Evolutionary conservation across 805 yeast species (phyloP), one percentile per base, ranked within the genome.

Genomic region (Lipomyces lipofer): DNA sequence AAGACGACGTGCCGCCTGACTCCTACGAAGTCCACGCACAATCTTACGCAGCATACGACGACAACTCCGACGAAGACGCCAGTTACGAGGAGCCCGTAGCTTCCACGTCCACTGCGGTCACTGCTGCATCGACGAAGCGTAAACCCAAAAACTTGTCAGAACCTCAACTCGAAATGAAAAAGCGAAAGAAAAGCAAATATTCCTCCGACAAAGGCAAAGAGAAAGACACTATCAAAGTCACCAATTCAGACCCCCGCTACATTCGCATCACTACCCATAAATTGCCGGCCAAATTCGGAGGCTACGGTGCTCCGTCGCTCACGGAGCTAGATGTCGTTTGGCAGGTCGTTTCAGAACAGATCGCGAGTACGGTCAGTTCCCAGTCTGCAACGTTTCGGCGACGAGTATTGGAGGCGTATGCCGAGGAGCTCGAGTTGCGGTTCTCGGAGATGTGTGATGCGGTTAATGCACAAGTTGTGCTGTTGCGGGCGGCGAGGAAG

Each of bases 271-370:
- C 35, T 19, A 45, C 60, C 10, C 48, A 39, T 13, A 47, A 45
- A 24, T 44, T 58, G 17, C 49, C 38, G 9, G 21, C 21, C 13
- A 17, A 27, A 38, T 53, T 36, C 22, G 47, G 43, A 25, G 35
- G 43, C 25, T 24, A 53, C 21, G 52, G 45, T 3, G 42, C 50
- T 19, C 61, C 52, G 3, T 3, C 17, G 10, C 36, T 58, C 10
- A 43, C 56, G 1, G 63, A 47, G 12, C 40, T 58, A 13, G 63
- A 58, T 42, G 58, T 58, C 3, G 61, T 57, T 6, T 15, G 49
- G 28, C 52, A 54, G 36, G 44, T 53, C 12, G 17, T 53, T 10
- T 19, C 43, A 10, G 61, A 58, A 47, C 58, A 58, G 24, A 3
- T 56, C 10, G 13, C 48, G 15, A 21, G 50, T 4, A 24, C 51